Conservation (phyloP, 2,329 filamentous ascomycete genomes). For the Fusarium veterinarium region DNA sequence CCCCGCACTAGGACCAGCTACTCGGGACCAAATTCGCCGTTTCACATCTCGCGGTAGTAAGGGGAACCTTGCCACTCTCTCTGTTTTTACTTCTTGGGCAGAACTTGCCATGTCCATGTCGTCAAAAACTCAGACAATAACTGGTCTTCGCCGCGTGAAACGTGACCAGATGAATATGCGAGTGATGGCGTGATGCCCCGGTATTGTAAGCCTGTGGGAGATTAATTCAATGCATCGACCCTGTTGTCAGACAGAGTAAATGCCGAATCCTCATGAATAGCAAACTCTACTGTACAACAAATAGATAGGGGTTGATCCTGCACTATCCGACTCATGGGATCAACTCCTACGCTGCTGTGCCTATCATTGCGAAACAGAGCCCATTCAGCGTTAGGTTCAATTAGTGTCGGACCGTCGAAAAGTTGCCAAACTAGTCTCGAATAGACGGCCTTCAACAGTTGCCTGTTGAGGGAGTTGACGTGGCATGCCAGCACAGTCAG, state of each 20-base stretch:
- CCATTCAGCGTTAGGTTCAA: slow-evolving; percentile 5
- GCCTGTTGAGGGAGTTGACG: slow-evolving; percentile 36
- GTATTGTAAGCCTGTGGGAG: slow-evolving; percentile 31
- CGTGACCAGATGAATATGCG: slow-evolving; percentile 44
- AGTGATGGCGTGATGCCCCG: slow-evolving; percentile 40
- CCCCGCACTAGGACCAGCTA: slow-evolving; percentile 44
- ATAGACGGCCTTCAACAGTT: slow-evolving; percentile 29
- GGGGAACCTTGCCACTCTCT: slow-evolving; percentile 6
- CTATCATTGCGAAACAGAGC: slow-evolving; percentile 31
- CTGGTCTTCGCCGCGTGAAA: slow-evolving; percentile 34
- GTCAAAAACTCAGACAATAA: slow-evolving; percentile 10
- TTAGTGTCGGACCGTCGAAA: slow-evolving; percentile 20
- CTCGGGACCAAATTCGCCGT: slow-evolving; percentile 39
- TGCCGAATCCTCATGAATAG: slow-evolving; percentile 1
- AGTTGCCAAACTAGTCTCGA: slow-evolving; percentile 12
- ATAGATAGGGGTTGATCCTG: slow-evolving; percentile 16
- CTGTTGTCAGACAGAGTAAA: not conserved
- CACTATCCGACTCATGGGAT: slow-evolving; percentile 3
- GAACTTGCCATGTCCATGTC: slow-evolving; percentile 28
- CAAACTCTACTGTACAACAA: not conserved
- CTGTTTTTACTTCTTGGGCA: not conserved
- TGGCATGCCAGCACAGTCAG: slow-evolving; percentile 40
- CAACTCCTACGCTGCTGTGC: not conserved
- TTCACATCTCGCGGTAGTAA: slow-evolving; percentile 27
- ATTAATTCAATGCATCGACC: slow-evolving; percentile 40